Evolutionary conservation across 2,329 filamentous ascomycete species (phyloP).

Genomic region (Sordariomycetes sp.): DNA sequence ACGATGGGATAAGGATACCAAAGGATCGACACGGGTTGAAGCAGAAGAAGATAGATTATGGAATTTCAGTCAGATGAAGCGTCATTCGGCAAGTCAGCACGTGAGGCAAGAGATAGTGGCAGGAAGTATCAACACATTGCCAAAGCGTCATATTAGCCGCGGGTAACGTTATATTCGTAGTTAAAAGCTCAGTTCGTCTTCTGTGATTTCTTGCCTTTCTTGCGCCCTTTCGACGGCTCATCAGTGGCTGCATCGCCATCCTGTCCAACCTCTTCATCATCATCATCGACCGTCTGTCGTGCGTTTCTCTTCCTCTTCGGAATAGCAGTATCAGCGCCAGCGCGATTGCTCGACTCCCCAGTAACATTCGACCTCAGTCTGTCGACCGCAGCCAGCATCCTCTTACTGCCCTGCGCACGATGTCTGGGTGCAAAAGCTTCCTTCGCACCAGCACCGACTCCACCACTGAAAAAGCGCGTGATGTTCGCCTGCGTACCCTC

Average conservation of each 20-base stretch:
- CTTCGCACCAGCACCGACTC: slow-evolving; percentile 56
- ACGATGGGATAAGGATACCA: too few species aligned
- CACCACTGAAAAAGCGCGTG: slow-evolving; percentile 79
- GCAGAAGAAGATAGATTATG: too few species aligned
- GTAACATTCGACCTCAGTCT: slow-evolving; percentile 41
- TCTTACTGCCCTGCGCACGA: slow-evolving; percentile 54
- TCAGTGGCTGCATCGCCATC: not conserved
- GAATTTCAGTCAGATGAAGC: too few species aligned
- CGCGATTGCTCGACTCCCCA: slow-evolving; percentile 2
- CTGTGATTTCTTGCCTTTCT: slow-evolving; percentile 1
- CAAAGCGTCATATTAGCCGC: too few species aligned
- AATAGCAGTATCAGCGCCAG: slow-evolving; percentile 1
- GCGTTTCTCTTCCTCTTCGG: slow-evolving; percentile 12
- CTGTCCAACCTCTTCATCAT: slow-evolving; percentile 7
- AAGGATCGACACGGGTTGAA: too few species aligned
- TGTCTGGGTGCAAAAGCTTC: slow-evolving; percentile 64
- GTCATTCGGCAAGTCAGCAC: too few species aligned
- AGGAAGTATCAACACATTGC: too few species aligned
- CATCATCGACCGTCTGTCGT: slow-evolving; percentile 9
- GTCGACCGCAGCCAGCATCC: slow-evolving; percentile 71
- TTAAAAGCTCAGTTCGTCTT: not conserved
- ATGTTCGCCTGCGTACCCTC: slow-evolving; percentile 97
- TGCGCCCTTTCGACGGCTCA: not conserved
- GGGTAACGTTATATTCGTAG: too few species aligned
- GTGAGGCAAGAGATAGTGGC: too few species aligned